Percentiles rank a stretch among this genome's conserved stretches.
Evolutionary conservation across 2,329 filamentous ascomycete species (phyloP).

Genomic region (Paecilomyces sp.): DNA sequence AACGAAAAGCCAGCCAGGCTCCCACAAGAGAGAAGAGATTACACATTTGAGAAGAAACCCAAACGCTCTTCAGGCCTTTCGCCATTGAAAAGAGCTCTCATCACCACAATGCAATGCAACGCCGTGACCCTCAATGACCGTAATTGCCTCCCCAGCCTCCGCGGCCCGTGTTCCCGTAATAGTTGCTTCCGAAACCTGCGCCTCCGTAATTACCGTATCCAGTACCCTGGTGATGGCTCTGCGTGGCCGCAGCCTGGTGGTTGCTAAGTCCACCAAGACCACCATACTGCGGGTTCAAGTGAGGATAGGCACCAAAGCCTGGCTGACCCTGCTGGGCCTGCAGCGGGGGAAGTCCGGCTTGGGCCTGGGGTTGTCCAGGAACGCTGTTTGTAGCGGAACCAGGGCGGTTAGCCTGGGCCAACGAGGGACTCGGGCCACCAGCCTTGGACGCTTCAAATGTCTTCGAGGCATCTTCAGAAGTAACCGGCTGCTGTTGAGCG

Average conservation of each 20-base stretch:
- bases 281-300: slow-evolving; percentile 48
- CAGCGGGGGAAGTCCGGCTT: slow-evolving; percentile 47
- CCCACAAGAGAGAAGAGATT: slow-evolving; percentile 34
- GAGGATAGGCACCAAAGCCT: slow-evolving; percentile 51
- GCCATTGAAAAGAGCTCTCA: slow-evolving; percentile 2
- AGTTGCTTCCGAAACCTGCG: slow-evolving; percentile 33
- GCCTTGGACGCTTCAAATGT: slow-evolving; percentile 51
- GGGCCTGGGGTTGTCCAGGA: slow-evolving; percentile 43
- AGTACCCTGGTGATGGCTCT: slow-evolving; percentile 32
- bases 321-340: slow-evolving; percentile 49
- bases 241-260: slow-evolving; percentile 34
- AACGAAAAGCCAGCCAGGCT: slow-evolving; percentile 27
- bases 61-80: slow-evolving; percentile 2
- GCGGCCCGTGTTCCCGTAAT: slow-evolving; percentile 36
- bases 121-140: slow-evolving; percentile 32
- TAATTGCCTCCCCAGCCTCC: slow-evolving; percentile 43
- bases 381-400: slow-evolving; percentile 56
- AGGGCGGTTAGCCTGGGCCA: slow-evolving; percentile 56
- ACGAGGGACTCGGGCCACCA: slow-evolving; percentile 53
- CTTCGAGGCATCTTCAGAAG: slow-evolving; percentile 49
- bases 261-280: slow-evolving; percentile 35
- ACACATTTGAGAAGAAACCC: slow-evolving; percentile 18
- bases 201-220: slow-evolving; percentile 37
- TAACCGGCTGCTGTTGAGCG: slow-evolving; percentile 41
- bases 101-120: slow-evolving; percentile 11